Evolutionary conservation across 768 basidiomycete genomes (phyloP).

Genomic region (Mycena rosella): DNA sequence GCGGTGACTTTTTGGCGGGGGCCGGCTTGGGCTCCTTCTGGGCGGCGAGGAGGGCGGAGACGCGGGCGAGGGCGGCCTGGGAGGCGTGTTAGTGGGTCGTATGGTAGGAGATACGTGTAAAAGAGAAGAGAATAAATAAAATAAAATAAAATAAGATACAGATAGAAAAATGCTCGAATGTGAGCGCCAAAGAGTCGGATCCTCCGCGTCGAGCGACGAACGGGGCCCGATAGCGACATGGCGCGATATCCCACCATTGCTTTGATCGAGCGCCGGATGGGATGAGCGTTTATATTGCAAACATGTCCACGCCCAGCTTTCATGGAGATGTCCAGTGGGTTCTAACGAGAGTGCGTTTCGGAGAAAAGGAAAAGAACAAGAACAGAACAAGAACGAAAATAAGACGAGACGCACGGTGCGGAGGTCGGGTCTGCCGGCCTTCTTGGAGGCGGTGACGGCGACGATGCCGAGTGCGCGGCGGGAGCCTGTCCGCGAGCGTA

Average conservation of each 20-base stretch:
- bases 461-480: constrained; percentile 80
- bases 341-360: constrained; percentile 87
- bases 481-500: constrained; percentile 77
- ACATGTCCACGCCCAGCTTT: constrained; percentile 95
- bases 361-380: constrained; percentile 16
- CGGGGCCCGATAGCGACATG: constrained; percentile 87
- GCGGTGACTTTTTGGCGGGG: constrained; percentile 77
- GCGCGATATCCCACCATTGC: constrained; percentile 64
- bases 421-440: constrained; percentile 84
- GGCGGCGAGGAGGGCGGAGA: constrained; percentile 76
- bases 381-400: constrained; percentile 30
- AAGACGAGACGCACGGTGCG: constrained; percentile 70
- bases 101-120: constrained; percentile 19
- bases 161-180: constrained; percentile 48
- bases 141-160: constrained; percentile 31
- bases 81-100: constrained; percentile 46
- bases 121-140: constrained; percentile 31
- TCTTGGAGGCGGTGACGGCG: constrained; percentile 65
- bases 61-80: constrained; percentile 82
- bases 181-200: constrained; percentile 83
- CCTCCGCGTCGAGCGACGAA: constrained; percentile 68
- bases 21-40: constrained; percentile 78
- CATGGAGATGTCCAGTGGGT: constrained; percentile 86
- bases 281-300: constrained; percentile 78
- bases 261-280: constrained; percentile 69